Base-by-base conservation (phyloP, 1,284 basidiomycete species). In the Boletus holoroseus region DNA sequence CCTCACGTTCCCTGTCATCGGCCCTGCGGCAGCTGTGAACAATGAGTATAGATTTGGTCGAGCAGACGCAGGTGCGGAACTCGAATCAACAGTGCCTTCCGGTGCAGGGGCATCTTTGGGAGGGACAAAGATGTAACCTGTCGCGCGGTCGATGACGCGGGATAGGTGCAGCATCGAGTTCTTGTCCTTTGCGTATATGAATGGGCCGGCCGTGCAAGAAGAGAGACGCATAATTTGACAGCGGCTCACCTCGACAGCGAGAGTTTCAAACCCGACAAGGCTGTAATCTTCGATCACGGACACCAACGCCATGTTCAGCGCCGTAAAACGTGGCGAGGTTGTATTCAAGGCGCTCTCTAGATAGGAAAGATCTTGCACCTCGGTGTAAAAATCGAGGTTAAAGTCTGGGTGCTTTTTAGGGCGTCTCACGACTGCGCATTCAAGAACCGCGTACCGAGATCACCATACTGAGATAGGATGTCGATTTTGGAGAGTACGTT, bases 401-500 rank as follows among this genome's bases (percentile, higher is more conserved):
- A 99, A 98, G 34, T 94, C 94, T 95, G 60, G 51, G 18, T 44
- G 38, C 46, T 26, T 18, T 28, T 67, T 7, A 50, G 45, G 8
- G 18, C 3, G 18, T 20, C n/a, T 13, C 26, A 22, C n/a, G 24
- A 2, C n/a, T n/a, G 5, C n/a, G 37, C n/a, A 18, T 2, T 37
- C 3, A 7, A 9, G 32, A 28, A 9, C 2, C 8, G 37, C 61
- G 3, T 61, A 93, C 93, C 90, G 40, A 96, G 77, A 54, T 95
- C 88, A 15, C 92, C 94, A 58, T 94, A 94, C 57, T 87, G 81
- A 13, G 80, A 75, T 15, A 99, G 76, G 20, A 98, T 73, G 71
- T 99, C 96, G 48, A 99, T 80, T 71, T 99, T 99, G 30, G 91
- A 94, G 13, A 99, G 76, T 1, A 99, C 95, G 63, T 99, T 99